A percentile compares a stretch with the other conserved stretches of the same genome.
phyloP scores from a whole-genome alignment of 2,329 filamentous ascomycete species.

The Chalaropsis thielavioides region DNA sequence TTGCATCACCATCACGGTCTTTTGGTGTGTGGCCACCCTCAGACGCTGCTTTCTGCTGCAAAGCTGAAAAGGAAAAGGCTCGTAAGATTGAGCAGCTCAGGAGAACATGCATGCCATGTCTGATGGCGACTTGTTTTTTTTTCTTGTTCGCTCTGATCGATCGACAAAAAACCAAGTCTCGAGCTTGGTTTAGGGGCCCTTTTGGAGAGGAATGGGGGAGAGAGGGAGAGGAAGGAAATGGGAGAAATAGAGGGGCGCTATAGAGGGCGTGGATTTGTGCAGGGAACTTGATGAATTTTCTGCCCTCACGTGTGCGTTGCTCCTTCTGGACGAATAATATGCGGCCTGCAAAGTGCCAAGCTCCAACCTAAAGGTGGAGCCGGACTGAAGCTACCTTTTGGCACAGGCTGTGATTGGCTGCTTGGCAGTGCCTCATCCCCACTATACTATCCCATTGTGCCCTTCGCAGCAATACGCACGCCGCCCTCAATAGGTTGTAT shows the following conservation, averaged over 20 bases:
- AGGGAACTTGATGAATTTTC: background rate
- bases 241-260: background rate
- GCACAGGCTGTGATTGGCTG: background rate
- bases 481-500: background rate
- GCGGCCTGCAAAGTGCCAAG: background rate
- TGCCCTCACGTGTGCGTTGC: background rate
- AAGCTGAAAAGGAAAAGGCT: conserved; percentile 2
- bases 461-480: no score
- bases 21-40: background rate
- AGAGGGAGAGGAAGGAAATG: background rate
- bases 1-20: background rate
- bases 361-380: background rate
- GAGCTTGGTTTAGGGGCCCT: background rate
- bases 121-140: background rate
- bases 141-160: background rate
- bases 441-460: background rate
- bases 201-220: background rate
- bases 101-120: background rate
- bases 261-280: background rate
- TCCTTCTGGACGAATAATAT: background rate
- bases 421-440: background rate
- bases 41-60: background rate
- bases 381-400: background rate
- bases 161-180: background rate
- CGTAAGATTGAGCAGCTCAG: background rate